These are phyloP conservation scores for Dinochytrium kinnereticum DNA, from an alignment of 371 early-diverging fungal species.

Conservation along the genomic window DNA sequence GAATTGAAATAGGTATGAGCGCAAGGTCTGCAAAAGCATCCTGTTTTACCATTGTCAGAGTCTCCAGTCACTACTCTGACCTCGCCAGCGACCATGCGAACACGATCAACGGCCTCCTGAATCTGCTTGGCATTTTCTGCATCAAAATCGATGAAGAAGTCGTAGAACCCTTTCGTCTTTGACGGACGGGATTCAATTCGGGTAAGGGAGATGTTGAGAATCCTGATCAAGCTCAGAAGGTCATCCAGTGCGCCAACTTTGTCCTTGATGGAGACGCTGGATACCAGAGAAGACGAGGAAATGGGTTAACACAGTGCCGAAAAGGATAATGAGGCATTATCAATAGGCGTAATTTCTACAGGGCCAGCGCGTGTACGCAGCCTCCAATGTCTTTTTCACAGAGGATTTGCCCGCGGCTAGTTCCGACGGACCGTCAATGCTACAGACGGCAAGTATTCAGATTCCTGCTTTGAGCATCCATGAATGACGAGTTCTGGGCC, in stretches of 20 bases:
- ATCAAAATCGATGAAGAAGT: conserved; percentile 91
- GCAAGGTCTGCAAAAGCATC: neutral
- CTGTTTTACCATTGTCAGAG: neutral
- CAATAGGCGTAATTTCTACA: too few species aligned
- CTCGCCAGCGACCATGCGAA: conserved; percentile 67
- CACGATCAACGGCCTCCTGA: conserved; percentile 59
- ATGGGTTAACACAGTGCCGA: neutral
- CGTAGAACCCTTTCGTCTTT: conserved; percentile 81
- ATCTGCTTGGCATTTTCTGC: conserved; percentile 64
- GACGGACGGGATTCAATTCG: conserved; percentile 94
- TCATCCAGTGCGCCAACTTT: conserved; percentile 85
- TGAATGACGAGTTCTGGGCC: too few species aligned
- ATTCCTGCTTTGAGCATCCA: too few species aligned
- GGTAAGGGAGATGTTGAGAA: conserved; percentile 80
- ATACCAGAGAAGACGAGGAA: too few species aligned
- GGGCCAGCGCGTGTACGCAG: too few species aligned
- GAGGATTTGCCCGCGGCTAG: too few species aligned
- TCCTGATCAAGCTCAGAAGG: conserved; percentile 76
- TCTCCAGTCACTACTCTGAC: conserved; percentile 53
- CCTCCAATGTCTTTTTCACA: too few species aligned
- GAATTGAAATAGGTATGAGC: neutral
- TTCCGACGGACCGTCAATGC: too few species aligned
- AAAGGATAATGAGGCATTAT: too few species aligned
- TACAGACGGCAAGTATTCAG: too few species aligned
- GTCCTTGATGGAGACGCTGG: conserved; percentile 80